Conservation (phyloP, 345 rosid genomes). For the Salix koriyanagi region DNA sequence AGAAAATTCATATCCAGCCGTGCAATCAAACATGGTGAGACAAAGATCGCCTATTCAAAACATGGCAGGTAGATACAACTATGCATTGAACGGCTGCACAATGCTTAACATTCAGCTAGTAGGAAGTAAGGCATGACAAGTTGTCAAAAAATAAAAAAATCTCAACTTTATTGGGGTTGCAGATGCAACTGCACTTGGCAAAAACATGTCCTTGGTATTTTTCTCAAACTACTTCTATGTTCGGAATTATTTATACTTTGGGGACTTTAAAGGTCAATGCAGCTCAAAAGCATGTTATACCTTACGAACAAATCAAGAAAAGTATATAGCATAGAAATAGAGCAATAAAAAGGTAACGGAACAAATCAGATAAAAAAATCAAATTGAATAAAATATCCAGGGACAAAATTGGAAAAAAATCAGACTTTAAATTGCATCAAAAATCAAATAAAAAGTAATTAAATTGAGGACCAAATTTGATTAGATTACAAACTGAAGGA, state of each 20-base stretch:
- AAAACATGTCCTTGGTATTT: neutral
- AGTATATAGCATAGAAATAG: no score
- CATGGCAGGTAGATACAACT: neutral
- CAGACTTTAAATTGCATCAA: no score
- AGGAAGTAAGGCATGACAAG: neutral
- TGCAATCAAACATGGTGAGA: neutral
- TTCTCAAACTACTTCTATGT: neutral
- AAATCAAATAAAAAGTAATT: no score
- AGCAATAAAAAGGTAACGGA: no score
- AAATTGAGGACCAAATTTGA: no score
- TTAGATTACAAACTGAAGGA: no score
- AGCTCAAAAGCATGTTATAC: neutral
- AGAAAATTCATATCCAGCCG: neutral
- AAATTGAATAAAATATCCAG: no score
- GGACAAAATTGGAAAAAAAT: no score
- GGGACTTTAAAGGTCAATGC: neutral
- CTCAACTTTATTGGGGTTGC: neutral
- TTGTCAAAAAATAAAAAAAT: neutral
- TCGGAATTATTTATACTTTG: neutral
- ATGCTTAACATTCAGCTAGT: neutral
- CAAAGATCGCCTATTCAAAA: neutral
- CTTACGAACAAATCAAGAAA: no score
- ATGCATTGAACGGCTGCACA: neutral
- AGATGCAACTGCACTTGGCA: neutral
- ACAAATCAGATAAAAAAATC: no score